Percentiles rank a stretch among this genome's conserved stretches.
Conservation (phyloP, 2,329 filamentous ascomycete species). For the Fusarium siculi region DNA sequence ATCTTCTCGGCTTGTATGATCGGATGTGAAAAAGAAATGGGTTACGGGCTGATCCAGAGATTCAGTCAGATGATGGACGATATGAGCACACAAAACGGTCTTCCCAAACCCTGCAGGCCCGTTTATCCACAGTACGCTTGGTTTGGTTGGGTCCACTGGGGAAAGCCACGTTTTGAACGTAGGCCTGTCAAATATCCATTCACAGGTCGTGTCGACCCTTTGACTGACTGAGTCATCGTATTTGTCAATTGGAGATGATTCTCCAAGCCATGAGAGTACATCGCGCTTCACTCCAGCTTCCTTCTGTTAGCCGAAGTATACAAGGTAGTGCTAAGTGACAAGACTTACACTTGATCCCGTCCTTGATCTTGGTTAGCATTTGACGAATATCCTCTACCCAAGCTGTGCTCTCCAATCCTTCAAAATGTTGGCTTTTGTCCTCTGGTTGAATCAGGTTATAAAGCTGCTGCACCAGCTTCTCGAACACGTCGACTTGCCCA, state of each 20-base stretch:
- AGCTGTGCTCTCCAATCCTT: accelerated
- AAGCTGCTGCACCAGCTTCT: not conserved
- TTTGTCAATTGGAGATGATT: not conserved
- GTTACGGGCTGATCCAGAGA: slow-evolving; percentile 2
- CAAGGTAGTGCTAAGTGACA: too few relatives aligned
- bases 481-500: not conserved
- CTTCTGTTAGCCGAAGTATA: not conserved
- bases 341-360: not conserved
- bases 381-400: not conserved
- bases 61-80: slow-evolving; percentile 39
- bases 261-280: accelerated
- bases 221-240: not conserved
- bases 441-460: not conserved
- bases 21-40: slow-evolving; percentile 50
- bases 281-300: not conserved
- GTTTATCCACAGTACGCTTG: not conserved
- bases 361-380: not conserved
- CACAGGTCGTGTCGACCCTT: too few relatives aligned
- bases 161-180: accelerated
- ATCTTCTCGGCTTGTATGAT: slow-evolving; percentile 38
- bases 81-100: slow-evolving; percentile 46
- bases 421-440: accelerated
- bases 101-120: slow-evolving; percentile 46
- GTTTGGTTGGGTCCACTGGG: accelerated
- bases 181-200: not conserved